Percentiles rank a stretch among this genome's conserved stretches.
phyloP scores from a whole-genome alignment of 2,329 filamentous ascomycete genomes.

The Capronia epimyces region DNA sequence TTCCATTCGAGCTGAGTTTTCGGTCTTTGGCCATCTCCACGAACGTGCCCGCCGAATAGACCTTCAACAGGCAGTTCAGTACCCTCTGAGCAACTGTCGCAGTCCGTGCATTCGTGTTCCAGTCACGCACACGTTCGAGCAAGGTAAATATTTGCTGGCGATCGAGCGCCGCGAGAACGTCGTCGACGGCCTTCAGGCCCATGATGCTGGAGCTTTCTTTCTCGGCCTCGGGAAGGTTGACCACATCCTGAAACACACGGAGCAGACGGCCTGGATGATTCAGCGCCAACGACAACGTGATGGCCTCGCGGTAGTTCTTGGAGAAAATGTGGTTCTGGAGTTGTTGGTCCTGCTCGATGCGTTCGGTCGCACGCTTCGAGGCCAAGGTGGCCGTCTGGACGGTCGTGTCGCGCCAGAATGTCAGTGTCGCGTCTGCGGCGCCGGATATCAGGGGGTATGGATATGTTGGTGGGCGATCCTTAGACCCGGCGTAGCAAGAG shows the following conservation, averaged over 20 bases:
- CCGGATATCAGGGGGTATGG: slow-evolving; percentile 75
- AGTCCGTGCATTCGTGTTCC: slow-evolving; percentile 93
- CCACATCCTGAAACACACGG: slow-evolving; percentile 73
- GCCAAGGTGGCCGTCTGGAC: slow-evolving; percentile 69
- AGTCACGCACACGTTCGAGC: slow-evolving; percentile 78
- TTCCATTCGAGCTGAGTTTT: slow-evolving; percentile 8
- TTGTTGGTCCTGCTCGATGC: slow-evolving; percentile 90
- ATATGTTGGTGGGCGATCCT: slow-evolving; percentile 31
- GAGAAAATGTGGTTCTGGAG: slow-evolving; percentile 87
- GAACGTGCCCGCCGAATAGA: slow-evolving; percentile 73
- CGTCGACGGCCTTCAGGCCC: slow-evolving; percentile 60
- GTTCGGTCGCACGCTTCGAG: slow-evolving; percentile 65
- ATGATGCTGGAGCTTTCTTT: slow-evolving; percentile 37
- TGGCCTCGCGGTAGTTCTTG: slow-evolving; percentile 85
- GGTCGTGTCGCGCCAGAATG: slow-evolving; percentile 93
- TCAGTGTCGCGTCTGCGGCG: slow-evolving; percentile 84
- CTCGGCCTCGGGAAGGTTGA: slow-evolving; percentile 44
- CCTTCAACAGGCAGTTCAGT: slow-evolving; percentile 70
- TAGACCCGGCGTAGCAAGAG: slow-evolving; percentile 31
- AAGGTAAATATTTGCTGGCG: slow-evolving; percentile 82
- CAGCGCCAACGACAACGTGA: slow-evolving; percentile 82
- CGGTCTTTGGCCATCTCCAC: slow-evolving; percentile 55
- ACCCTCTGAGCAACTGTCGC: slow-evolving; percentile 80
- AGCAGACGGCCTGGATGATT: slow-evolving; percentile 90
- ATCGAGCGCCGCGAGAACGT: slow-evolving; percentile 71